A percentile compares a stretch with the other conserved stretches of the same genome.
phyloP scores from a whole-genome alignment of 306 rosid genomes.

The Pterocarpus macrocarpus region DNA sequence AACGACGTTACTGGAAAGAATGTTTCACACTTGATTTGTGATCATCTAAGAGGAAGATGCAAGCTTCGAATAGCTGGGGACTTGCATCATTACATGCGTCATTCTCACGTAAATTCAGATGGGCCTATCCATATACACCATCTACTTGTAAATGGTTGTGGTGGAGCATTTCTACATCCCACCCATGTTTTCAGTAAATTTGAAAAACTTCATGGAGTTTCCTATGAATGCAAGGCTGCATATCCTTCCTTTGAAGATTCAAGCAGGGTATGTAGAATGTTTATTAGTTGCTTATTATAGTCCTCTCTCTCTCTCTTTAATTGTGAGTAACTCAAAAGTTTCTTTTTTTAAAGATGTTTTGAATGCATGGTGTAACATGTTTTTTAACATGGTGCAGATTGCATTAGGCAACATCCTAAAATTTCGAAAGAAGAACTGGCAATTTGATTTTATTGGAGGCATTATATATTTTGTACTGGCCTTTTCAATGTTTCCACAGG shows the following conservation, averaged over 20 bases:
- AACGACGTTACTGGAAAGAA: slow-evolving; percentile 84
- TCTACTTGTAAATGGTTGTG: slow-evolving; percentile 95
- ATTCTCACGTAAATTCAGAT: slow-evolving; percentile 81
- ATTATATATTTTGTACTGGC: slow-evolving; percentile 87
- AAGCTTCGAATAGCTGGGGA: slow-evolving; percentile 98
- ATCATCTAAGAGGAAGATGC: slow-evolving; percentile 92
- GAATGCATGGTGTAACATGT: slow-evolving; percentile 31
- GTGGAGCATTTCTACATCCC: slow-evolving; percentile 99
- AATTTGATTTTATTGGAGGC: slow-evolving; percentile 99
- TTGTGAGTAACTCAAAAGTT: not conserved
- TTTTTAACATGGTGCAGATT: slow-evolving; percentile 66
- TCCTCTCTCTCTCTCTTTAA: not conserved
- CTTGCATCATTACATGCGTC: slow-evolving; percentile 99
- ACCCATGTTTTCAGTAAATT: slow-evolving; percentile 94
- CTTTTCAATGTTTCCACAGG: slow-evolving; percentile 98
- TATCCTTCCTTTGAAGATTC: slow-evolving; percentile 97
- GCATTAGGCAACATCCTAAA: slow-evolving; percentile 94
- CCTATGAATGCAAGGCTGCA: slow-evolving; percentile 90
- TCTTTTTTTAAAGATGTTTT: slow-evolving; percentile 22
- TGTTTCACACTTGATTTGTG: slow-evolving; percentile 80
- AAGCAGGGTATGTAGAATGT: slow-evolving; percentile 71
- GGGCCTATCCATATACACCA: slow-evolving; percentile 81
- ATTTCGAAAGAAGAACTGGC: slow-evolving; percentile 99
- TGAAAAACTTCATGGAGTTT: slow-evolving; percentile 62
- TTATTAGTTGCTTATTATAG: slow-evolving; percentile 34